Conservation (phyloP, 2,329 filamentous ascomycete genomes). For the Lanzia echinophila region DNA sequence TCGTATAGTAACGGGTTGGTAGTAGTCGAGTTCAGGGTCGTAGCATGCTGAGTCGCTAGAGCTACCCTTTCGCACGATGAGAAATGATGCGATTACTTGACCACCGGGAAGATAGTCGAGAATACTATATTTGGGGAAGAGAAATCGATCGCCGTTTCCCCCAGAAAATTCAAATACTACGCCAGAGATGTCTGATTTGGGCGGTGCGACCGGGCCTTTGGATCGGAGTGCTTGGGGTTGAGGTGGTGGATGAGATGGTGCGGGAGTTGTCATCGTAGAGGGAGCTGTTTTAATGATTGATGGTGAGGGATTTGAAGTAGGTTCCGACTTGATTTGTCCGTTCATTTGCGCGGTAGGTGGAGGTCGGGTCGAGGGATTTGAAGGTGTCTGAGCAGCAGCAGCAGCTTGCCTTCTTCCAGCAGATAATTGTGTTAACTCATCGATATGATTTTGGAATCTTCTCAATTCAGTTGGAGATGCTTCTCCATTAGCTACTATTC, state of each 20-base stretch:
- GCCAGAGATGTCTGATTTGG: constrained; percentile 56
- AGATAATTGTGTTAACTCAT: constrained; percentile 62
- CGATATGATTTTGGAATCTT: constrained; percentile 74
- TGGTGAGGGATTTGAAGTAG: constrained; percentile 20
- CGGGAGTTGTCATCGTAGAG: constrained; percentile 14
- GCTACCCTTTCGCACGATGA: constrained; percentile 68
- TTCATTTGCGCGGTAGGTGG: constrained; percentile 9
- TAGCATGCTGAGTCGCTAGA: constrained; percentile 53
- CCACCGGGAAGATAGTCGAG: constrained; percentile 59
- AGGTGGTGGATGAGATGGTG: constrained; percentile 15
- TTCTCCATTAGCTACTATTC: constrained; percentile 69
- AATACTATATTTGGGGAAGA: constrained; percentile 74
- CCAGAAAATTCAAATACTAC: constrained; percentile 62
- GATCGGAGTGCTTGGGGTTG: constrained; percentile 51
- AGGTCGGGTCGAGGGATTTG: constrained; percentile 18
- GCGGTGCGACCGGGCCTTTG: constrained; percentile 49
- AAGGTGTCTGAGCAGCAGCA: constrained; percentile 32
- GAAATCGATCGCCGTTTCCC: constrained; percentile 65
- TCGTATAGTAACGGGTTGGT: constrained; percentile 65
- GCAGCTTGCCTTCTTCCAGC: constrained; percentile 48
- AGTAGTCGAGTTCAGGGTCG: constrained; percentile 62
- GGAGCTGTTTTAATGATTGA: constrained; percentile 8
- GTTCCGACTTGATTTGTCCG: constrained; percentile 14
- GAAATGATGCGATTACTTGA: constrained; percentile 65
- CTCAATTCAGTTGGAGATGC: constrained; percentile 65